phyloP scores from a whole-genome alignment of 805 yeast genomes.

The Cyberlindnera xylosilytica region DNA sequence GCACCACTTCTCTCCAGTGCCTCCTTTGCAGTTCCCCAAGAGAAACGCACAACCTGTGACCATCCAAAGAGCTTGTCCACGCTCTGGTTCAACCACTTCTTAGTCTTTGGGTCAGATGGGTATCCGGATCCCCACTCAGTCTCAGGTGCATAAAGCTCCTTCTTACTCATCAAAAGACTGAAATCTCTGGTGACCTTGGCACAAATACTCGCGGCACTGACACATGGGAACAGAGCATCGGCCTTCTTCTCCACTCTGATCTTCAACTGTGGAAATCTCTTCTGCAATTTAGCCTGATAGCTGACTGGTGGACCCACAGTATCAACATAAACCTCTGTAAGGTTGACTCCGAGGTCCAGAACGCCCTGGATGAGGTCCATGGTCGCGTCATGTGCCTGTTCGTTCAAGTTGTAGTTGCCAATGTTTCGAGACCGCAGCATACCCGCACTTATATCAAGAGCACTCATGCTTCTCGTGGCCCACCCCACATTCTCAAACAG shows the following conservation, averaged over 20 bases:
- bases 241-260: slow-evolving; percentile 93
- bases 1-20: slow-evolving; percentile 53
- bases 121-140: slow-evolving; percentile 80
- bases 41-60: slow-evolving; percentile 71
- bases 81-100: slow-evolving; percentile 61
- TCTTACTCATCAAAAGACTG: slow-evolving; percentile 39
- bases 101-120: slow-evolving; percentile 89
- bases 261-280: slow-evolving; percentile 62
- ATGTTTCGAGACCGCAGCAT: slow-evolving; percentile 69
- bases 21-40: slow-evolving; percentile 93
- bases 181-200: slow-evolving; percentile 95
- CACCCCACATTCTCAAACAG: slow-evolving; percentile 70
- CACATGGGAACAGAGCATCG: slow-evolving; percentile 87
- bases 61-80: slow-evolving; percentile 84
- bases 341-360: slow-evolving; percentile 54
- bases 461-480: slow-evolving; percentile 81
- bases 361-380: slow-evolving; percentile 71
- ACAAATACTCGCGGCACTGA: slow-evolving; percentile 90
- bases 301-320: slow-evolving; percentile 94
- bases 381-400: slow-evolving; percentile 95
- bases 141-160: slow-evolving; percentile 26
- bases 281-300: slow-evolving; percentile 72
- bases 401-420: slow-evolving; percentile 66
- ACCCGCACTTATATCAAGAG: slow-evolving; percentile 82
- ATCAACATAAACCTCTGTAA: slow-evolving; percentile 80